Conservation (phyloP, 768 basidiomycete species). For the Dacryopinax spathularia region DNA sequence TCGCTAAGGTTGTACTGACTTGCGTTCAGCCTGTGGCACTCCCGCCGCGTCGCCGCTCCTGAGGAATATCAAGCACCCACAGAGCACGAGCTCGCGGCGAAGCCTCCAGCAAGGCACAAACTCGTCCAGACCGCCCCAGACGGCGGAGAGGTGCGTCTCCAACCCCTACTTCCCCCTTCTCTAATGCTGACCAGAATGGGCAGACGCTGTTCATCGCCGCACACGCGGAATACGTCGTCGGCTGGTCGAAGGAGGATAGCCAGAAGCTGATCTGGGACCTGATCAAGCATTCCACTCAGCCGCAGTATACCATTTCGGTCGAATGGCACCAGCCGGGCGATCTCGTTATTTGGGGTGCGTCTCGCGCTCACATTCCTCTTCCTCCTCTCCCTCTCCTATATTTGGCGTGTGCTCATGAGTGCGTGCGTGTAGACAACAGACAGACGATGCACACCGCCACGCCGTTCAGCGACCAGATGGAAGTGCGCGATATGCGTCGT, state of each 20-base stretch:
- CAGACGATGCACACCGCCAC: constrained; percentile 13
- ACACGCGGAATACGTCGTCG: constrained; percentile 13
- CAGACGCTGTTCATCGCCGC: constrained; percentile 15
- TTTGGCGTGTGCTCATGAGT: too few relatives aligned
- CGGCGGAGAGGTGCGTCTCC: constrained; percentile 2
- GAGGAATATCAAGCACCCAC: constrained; percentile 13
- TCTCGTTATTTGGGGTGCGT: constrained; percentile 10
- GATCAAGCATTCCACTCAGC: constrained; percentile 13
- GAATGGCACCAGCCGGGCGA: constrained; percentile 12
- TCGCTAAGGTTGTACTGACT: background rate
- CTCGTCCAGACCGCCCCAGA: constrained; percentile 13
- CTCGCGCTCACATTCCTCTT: background rate
- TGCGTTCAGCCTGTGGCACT: constrained; percentile 13
- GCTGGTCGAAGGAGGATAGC: constrained; percentile 11
- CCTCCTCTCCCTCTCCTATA: too few relatives aligned
- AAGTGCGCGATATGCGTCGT: constrained; percentile 15
- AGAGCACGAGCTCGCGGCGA: constrained; percentile 10
- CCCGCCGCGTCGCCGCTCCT: constrained; percentile 14
- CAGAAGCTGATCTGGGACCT: constrained; percentile 14
- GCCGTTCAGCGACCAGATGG: constrained; percentile 16
- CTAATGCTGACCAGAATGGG: background rate
- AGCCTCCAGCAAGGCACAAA: constrained; percentile 16
- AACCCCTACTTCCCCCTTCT: background rate
- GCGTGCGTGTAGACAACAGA: constrained; percentile 6
- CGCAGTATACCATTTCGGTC: constrained; percentile 10